These are phyloP conservation scores for Kurtzmaniella natalensis DNA, from an alignment of 1,139 yeast genomes.

Conservation along the genomic window DNA sequence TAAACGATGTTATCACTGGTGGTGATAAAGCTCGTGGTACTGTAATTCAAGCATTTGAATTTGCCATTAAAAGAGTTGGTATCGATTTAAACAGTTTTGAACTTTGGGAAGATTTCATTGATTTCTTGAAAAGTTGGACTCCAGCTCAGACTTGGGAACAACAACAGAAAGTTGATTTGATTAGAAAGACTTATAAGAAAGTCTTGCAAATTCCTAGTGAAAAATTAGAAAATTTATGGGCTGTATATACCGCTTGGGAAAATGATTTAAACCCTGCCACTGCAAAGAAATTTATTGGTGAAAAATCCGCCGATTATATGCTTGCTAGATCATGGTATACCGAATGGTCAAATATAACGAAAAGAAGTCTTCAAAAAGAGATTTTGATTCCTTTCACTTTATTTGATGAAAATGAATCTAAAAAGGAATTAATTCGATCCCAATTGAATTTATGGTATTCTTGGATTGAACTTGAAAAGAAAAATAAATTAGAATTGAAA, in stretches of 20 bases:
- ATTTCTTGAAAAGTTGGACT: constrained; percentile 75
- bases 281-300: constrained; percentile 83
- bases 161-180: constrained; percentile 74
- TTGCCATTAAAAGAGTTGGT: constrained; percentile 76
- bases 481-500: constrained; percentile 60
- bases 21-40: constrained; percentile 79
- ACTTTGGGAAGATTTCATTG: constrained; percentile 80
- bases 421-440: constrained; percentile 20
- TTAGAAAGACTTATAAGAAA: constrained; percentile 69
- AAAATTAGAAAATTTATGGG: constrained; percentile 77
- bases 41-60: constrained; percentile 79
- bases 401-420: constrained; percentile 16
- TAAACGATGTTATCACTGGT: constrained; percentile 75
- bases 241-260: constrained; percentile 78
- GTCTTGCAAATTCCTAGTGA: constrained; percentile 70
- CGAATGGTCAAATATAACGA: constrained; percentile 61
- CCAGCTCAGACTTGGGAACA: constrained; percentile 83
- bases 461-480: constrained; percentile 79
- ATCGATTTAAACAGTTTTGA: constrained; percentile 68
- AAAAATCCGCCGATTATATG: constrained; percentile 84
- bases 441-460: constrained; percentile 58
- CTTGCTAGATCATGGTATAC: constrained; percentile 75
- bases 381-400: constrained; percentile 27
- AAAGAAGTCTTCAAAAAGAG: constrained; percentile 35
- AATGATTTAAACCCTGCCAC: constrained; percentile 68